phyloP scores from a whole-genome alignment of 1,284 basidiomycete species.

The Rhodotorula glutinis region DNA sequence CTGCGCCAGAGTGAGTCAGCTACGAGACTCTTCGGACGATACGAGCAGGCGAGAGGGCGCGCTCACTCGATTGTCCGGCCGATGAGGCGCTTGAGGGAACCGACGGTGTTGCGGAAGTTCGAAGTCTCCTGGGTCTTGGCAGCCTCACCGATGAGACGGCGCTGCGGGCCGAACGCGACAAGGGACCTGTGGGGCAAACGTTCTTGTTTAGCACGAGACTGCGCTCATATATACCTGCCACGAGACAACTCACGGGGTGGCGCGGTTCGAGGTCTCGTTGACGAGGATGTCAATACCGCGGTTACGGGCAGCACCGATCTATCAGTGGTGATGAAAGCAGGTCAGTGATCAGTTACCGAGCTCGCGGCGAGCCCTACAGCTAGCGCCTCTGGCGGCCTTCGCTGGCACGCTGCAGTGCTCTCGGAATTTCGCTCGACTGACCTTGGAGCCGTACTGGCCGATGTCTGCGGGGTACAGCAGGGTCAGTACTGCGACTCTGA shows the following conservation, averaged over 20 bases:
- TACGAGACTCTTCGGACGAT: neutral
- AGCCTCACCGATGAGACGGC: slow-evolving; percentile 82
- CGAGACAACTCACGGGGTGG: slow-evolving; percentile 67
- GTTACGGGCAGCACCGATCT: slow-evolving; percentile 45
- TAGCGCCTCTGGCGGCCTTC: no score
- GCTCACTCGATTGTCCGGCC: slow-evolving; percentile 61
- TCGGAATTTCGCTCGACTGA: slow-evolving; percentile 12
- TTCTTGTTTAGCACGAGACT: neutral
- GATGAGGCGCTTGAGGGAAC: slow-evolving; percentile 80
- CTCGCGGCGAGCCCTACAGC: no score
- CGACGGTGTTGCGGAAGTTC: slow-evolving; percentile 93
- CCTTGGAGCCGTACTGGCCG: slow-evolving; percentile 44
- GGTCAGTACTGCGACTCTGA: neutral
- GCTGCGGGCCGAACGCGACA: slow-evolving; percentile 83
- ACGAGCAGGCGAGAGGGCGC: neutral
- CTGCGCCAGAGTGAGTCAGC: neutral
- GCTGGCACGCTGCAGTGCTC: neutral
- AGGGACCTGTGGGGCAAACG: slow-evolving; percentile 63
- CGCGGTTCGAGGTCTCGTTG: slow-evolving; percentile 92
- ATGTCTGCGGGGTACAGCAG: slow-evolving; percentile 26
- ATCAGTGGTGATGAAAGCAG: neutral
- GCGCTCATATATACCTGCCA: no score
- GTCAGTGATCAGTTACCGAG: slow-evolving; percentile 3
- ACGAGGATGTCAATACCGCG: slow-evolving; percentile 48
- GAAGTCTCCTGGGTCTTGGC: slow-evolving; percentile 97